phyloP scores from a whole-genome alignment of 2,329 filamentous ascomycete genomes.

The Colletotrichum caudatum region DNA sequence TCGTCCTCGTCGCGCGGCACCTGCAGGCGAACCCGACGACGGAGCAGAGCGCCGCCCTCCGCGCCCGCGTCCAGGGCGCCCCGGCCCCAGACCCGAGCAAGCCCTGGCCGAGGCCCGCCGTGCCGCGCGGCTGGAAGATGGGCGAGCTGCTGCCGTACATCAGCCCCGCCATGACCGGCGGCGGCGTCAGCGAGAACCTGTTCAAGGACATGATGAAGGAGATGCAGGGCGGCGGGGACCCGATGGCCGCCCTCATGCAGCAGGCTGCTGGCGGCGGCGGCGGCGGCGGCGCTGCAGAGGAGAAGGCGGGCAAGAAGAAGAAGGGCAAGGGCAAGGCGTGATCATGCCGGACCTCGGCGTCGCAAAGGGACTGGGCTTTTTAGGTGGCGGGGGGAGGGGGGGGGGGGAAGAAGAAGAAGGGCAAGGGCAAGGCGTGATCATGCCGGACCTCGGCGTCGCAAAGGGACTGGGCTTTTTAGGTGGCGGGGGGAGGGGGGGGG shows the following conservation, averaged over 20 bases:
- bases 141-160: constrained; percentile 85
- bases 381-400: not conserved
- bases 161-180: constrained; percentile 89
- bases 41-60: constrained; percentile 74
- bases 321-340: constrained; percentile 60
- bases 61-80: constrained; percentile 79
- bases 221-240: constrained; percentile 72
- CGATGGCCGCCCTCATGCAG: constrained; percentile 59
- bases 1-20: constrained; percentile 81
- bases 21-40: constrained; percentile 83
- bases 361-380: not conserved
- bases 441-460: not conserved
- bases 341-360: constrained; percentile 14
- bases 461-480: not conserved
- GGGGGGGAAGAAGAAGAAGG: constrained; percentile 65
- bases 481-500: not conserved
- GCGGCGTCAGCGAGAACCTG: constrained; percentile 93
- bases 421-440: constrained; percentile 58
- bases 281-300: constrained; percentile 47
- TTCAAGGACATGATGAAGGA: constrained; percentile 98
- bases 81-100: constrained; percentile 73
- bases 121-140: constrained; percentile 93
- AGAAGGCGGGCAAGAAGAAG: constrained; percentile 63
- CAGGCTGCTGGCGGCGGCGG: constrained; percentile 49
- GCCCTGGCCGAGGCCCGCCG: constrained; percentile 77